Evolutionary conservation across 768 basidiomycete genomes (phyloP).

Genomic region (Rhizopogon salebrosus): DNA sequence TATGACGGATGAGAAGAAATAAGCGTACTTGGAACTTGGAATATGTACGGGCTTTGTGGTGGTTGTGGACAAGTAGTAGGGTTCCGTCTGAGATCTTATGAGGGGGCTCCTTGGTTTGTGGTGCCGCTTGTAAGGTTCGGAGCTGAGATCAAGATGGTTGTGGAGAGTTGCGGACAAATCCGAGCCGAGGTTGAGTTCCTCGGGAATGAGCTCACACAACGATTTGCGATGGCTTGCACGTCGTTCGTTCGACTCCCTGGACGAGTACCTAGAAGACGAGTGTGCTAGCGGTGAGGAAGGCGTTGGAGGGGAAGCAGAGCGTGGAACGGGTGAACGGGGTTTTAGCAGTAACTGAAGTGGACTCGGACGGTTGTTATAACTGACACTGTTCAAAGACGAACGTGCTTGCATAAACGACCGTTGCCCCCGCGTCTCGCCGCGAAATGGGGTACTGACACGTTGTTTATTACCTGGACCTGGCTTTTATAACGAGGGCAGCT

Average conservation of each 20-base stretch:
- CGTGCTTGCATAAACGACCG: constrained; percentile 27
- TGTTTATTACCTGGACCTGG: constrained; percentile 11
- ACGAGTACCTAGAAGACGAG: constrained; percentile 1
- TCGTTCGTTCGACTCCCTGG: constrained; percentile 6
- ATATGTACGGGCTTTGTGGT: constrained; percentile 59
- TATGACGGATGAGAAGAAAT: constrained; percentile 1
- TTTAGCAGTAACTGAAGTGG: constrained; percentile 7
- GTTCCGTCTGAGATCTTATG: constrained; percentile 42
- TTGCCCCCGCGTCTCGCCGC: constrained; percentile 4
- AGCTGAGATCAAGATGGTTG: constrained; percentile 27
- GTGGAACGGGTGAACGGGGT: neutral
- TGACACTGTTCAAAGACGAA: constrained; percentile 21
- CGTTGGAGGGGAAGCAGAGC: constrained; percentile 4
- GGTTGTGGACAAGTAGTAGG: constrained; percentile 56
- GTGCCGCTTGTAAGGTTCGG: constrained; percentile 55
- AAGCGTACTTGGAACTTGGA: constrained; percentile 37
- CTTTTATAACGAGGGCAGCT: constrained; percentile 25
- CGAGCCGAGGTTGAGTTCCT: constrained; percentile 22
- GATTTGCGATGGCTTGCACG: constrained; percentile 14
- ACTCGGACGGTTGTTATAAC: constrained; percentile 15
- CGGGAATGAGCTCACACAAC: constrained; percentile 28
- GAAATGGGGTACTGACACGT: constrained; percentile 3
- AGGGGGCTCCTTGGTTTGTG: constrained; percentile 47
- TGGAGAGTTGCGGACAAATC: constrained; percentile 30
- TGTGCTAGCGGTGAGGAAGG: constrained; percentile 21